These are phyloP conservation scores for Neoscytalidium dimidiatum DNA, from an alignment of 2,329 filamentous ascomycete genomes.

Conservation along the genomic window DNA sequence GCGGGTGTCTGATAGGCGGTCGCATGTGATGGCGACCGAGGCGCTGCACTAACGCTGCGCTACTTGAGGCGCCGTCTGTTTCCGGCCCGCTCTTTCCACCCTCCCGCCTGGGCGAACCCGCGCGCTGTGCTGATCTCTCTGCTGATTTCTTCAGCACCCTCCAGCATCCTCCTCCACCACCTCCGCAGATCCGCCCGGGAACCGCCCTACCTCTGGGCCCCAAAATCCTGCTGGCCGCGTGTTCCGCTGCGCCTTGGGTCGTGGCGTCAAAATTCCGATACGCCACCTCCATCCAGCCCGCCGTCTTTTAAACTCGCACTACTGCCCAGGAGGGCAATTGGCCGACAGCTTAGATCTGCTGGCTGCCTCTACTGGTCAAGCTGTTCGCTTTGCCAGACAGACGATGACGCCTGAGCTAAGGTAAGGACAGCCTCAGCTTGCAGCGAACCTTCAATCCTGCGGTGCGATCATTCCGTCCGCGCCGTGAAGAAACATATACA, in stretches of 20 bases:
- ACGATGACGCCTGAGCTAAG: not conserved
- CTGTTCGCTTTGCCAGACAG: not conserved
- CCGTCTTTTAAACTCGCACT: not conserved
- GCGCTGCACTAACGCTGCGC: not conserved
- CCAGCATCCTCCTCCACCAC: not conserved
- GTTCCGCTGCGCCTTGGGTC: not conserved
- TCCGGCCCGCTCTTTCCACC: not conserved
- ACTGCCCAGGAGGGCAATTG: not conserved
- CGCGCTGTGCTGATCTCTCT: not conserved
- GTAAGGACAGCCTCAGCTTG: not conserved
- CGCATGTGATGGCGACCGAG: not conserved
- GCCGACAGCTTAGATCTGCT: not conserved
- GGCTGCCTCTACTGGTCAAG: not conserved
- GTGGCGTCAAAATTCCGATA: not conserved
- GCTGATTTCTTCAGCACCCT: not conserved
- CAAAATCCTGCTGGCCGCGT: not conserved
- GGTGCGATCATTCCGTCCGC: not conserved
- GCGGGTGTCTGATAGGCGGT: not conserved
- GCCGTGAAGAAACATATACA: not conserved
- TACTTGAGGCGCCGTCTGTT: not conserved
- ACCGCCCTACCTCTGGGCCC: no score
- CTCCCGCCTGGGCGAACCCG: not conserved
- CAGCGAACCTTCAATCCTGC: not conserved
- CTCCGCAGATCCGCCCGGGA: not conserved
- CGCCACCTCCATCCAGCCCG: not conserved